A percentile compares a stretch with the other conserved stretches of the same genome.
These are phyloP conservation scores for Globisporangium rhizosaccharum DNA, from an alignment of 352 stramenopile species.

Conservation along the genomic window DNA sequence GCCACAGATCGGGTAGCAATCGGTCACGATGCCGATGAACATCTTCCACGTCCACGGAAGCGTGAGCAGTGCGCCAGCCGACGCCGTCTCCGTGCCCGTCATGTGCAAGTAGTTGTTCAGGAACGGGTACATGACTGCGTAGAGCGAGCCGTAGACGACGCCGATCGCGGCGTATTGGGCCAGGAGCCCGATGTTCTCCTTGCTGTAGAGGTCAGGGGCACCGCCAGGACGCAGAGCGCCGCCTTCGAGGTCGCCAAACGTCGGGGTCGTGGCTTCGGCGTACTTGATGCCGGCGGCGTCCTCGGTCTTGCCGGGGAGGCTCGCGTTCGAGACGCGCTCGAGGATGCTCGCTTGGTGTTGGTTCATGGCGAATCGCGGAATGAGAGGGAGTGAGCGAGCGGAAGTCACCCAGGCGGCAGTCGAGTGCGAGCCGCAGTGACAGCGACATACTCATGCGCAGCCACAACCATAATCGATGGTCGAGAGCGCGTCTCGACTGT, in stretches of 20 bases:
- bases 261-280: constrained; percentile 19
- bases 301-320: background rate
- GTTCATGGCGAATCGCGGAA: constrained; percentile 10
- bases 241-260: constrained; percentile 19
- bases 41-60: constrained; percentile 54
- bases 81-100: constrained; percentile 31
- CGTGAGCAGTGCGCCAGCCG: constrained; percentile 25
- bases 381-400: background rate
- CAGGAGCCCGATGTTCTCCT: constrained; percentile 40
- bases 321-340: constrained; percentile 19
- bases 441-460: too few species aligned
- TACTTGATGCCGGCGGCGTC: constrained; percentile 8
- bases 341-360: constrained; percentile 13
- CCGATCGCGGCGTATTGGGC: constrained; percentile 43
- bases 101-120: constrained; percentile 55
- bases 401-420: too few species aligned
- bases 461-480: too few species aligned
- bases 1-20: constrained; percentile 33
- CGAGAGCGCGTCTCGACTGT: too few species aligned
- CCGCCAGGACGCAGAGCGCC: constrained; percentile 36
- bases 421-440: too few species aligned
- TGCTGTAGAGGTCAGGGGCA: constrained; percentile 23
- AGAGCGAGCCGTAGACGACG: constrained; percentile 41
- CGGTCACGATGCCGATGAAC: constrained; percentile 43
- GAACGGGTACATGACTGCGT: constrained; percentile 40